A percentile compares a stretch with the other conserved stretches of the same genome.
These are phyloP conservation scores for Ascochyta viciae-villosae DNA, from an alignment of 2,329 filamentous ascomycete genomes.

Conservation along the genomic window DNA sequence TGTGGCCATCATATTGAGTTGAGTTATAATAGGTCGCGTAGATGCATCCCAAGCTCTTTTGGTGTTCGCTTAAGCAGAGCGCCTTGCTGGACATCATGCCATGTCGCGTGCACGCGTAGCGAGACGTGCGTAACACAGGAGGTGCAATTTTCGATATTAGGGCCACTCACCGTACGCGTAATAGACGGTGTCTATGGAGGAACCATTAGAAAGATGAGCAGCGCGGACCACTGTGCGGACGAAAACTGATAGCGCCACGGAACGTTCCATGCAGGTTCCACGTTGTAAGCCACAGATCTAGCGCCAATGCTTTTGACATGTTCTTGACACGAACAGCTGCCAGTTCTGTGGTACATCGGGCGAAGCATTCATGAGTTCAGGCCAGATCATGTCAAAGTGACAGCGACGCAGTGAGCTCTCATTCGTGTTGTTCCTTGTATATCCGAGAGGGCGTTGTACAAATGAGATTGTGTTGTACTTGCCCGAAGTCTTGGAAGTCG, in stretches of 20 bases:
- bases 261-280: constrained; percentile 21
- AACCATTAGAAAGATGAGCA: background rate
- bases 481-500: background rate
- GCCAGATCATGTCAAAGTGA: background rate
- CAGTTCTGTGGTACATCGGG: background rate
- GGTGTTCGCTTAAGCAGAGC: constrained; percentile 1
- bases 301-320: constrained; percentile 10
- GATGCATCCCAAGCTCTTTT: background rate
- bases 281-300: constrained; percentile 14
- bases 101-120: constrained; percentile 7
- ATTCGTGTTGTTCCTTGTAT: background rate
- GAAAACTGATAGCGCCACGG: background rate
- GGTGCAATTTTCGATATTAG: background rate
- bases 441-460: background rate
- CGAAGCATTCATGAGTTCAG: constrained; percentile 3
- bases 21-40: constrained; percentile 5
- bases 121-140: background rate
- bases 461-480: constrained; percentile 1
- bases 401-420: constrained; percentile 1
- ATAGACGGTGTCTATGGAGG: background rate
- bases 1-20: background rate
- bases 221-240: background rate
- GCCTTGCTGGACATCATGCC: background rate
- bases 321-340: constrained; percentile 11
- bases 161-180: constrained; percentile 1